Base-by-base conservation (phyloP, 2,329 filamentous ascomycete species). In the Trichophyton rubrum region DNA sequence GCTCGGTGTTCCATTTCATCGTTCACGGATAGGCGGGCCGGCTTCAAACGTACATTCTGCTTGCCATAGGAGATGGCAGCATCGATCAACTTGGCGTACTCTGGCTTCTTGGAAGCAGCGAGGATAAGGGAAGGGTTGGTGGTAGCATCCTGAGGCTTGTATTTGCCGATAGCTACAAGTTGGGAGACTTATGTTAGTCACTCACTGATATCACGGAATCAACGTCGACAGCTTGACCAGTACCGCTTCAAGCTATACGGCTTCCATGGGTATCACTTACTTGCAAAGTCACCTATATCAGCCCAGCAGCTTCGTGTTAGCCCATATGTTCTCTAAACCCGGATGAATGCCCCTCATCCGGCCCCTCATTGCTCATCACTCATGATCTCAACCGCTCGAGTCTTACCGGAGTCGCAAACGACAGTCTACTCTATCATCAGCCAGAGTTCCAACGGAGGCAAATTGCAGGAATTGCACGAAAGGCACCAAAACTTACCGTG, bases 61-160 rank as follows among this genome's bases (percentile, higher is more conserved):
- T 96, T 97, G 78, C 89, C 92, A 78, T 90, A 91, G 66, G 80
- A 82, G 68, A 96, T 82, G 69, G 92, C 90, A 61, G 80, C 79
- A 73, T 97, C 91, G 70, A 96, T 95, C 73, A 97, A 81, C 77
- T 87, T 86, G 72, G 89, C 90, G 77, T 97, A 97, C 78, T 96
- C 91, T 75, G 89, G 74, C 85, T 97, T 97, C 85, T 99, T 97
- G 74, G 93, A 91, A 66, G 93, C 93, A 68, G 91, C 92, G 74
- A 99, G 88, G 78, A 99, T 97, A 75, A 99, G 84, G 66, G 93
- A 97, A 63, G 93, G 93, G 86, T 99, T 99, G 81, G 93, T 99
- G 77, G 93, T 99, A 73, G 93, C 93, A 89, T 99, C 93, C 83
- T 99, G 91, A 67, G 93, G 93, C 86, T 96, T 95, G 86, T 99